These are phyloP conservation scores for Sphagnurus paluster DNA, from an alignment of 1,284 basidiomycete genomes.

Conservation along the genomic window DNA sequence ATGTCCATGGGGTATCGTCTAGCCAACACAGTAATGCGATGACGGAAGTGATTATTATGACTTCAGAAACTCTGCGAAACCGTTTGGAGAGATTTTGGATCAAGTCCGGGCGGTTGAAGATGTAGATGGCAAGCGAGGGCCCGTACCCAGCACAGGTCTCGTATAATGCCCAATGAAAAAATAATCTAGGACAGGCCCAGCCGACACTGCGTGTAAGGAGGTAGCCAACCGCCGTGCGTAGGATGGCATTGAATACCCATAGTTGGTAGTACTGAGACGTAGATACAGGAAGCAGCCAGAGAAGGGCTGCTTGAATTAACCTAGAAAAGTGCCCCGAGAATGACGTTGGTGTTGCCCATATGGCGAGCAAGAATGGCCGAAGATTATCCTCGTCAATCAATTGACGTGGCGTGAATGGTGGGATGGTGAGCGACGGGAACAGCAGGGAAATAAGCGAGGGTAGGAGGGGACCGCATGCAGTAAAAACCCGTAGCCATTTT, in stretches of 20 bases:
- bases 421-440: slow-evolving; percentile 16
- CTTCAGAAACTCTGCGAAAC: slow-evolving; percentile 10
- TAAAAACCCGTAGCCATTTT: slow-evolving; percentile 13
- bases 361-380: slow-evolving; percentile 22
- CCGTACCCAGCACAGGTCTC: slow-evolving; percentile 38
- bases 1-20: slow-evolving; percentile 40
- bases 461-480: slow-evolving; percentile 11
- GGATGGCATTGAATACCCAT: slow-evolving; percentile 32
- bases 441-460: slow-evolving; percentile 16
- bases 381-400: slow-evolving; percentile 23
- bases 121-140: slow-evolving; percentile 29
- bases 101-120: slow-evolving; percentile 19
- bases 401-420: slow-evolving; percentile 25
- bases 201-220: slow-evolving; percentile 37
- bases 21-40: slow-evolving; percentile 26
- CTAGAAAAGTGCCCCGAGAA: slow-evolving; percentile 19
- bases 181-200: slow-evolving; percentile 38
- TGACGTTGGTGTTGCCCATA: slow-evolving; percentile 22
- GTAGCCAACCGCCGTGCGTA: slow-evolving; percentile 29
- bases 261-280: slow-evolving; percentile 22
- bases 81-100: slow-evolving; percentile 15
- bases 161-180: slow-evolving; percentile 41
- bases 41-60: slow-evolving; percentile 14
- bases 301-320: slow-evolving; percentile 19
- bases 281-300: slow-evolving; percentile 17